These are phyloP conservation scores for Fusarium aywerte DNA, from an alignment of 2,329 filamentous ascomycete species.

Conservation along the genomic window DNA sequence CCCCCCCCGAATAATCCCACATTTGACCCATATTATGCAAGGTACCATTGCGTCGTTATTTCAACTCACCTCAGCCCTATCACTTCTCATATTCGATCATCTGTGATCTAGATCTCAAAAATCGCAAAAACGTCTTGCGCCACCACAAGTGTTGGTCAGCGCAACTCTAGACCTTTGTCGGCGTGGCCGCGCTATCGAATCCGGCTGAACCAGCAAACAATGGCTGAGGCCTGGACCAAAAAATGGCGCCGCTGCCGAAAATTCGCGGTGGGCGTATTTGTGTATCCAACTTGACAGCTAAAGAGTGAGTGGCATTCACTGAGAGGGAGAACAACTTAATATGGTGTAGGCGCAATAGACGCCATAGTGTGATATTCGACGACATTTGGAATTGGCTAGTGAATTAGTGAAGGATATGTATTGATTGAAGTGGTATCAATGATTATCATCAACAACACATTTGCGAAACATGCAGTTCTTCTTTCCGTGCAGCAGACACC, in stretches of 20 bases:
- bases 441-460: too few species aligned
- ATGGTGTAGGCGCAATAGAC: neutral
- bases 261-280: neutral
- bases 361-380: neutral
- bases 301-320: neutral
- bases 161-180: slow-evolving; percentile 1
- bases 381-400: neutral
- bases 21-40: neutral
- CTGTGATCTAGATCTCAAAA: neutral
- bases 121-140: neutral
- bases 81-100: neutral
- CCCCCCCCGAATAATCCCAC: too few species aligned
- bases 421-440: too few species aligned
- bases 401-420: too few species aligned
- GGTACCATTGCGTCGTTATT: neutral
- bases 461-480: too few species aligned
- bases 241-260: neutral
- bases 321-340: neutral
- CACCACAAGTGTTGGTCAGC: neutral
- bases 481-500: too few species aligned
- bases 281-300: neutral
- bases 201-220: neutral
- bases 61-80: slow-evolving; percentile 16
- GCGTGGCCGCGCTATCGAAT: slow-evolving; percentile 9
- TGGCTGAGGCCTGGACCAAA: neutral